Evolutionary conservation across 208 protist species (phyloP).

Genomic region (Crithidia thermophila): DNA sequence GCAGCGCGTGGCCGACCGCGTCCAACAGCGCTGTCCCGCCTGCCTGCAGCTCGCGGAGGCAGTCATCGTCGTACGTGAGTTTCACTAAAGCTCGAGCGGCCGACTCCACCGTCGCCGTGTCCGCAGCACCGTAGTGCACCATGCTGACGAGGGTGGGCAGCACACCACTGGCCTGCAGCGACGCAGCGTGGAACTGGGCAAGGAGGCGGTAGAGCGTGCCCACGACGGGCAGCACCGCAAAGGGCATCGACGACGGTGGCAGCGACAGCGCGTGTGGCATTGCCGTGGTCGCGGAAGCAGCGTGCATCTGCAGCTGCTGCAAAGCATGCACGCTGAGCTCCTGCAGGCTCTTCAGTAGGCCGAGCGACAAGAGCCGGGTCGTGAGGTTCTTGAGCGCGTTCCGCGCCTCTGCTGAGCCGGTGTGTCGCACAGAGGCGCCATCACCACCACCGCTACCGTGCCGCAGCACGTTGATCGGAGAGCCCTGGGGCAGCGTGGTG

Average conservation of each 20-base stretch:
- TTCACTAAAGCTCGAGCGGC: constrained; percentile 69
- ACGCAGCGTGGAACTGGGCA: constrained; percentile 14
- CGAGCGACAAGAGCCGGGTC: constrained; percentile 40
- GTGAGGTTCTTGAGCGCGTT: constrained; percentile 23
- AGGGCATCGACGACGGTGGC: background rate
- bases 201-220: constrained; percentile 19
- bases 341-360: constrained; percentile 38
- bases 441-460: background rate
- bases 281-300: background rate
- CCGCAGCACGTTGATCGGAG: constrained; percentile 14
- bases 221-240: constrained; percentile 4
- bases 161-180: constrained; percentile 13
- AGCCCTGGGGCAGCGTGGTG: background rate
- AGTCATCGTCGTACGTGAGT: constrained; percentile 61
- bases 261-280: background rate
- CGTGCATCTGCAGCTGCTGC: background rate
- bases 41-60: constrained; percentile 35
- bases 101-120: constrained; percentile 53
- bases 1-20: constrained; percentile 41
- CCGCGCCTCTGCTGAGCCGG: background rate
- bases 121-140: constrained; percentile 32
- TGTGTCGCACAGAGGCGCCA: background rate
- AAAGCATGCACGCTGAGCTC: constrained; percentile 25
- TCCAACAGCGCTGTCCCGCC: constrained; percentile 27
- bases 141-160: constrained; percentile 43